Percentiles rank a stretch among this genome's conserved stretches.
These are phyloP conservation scores for Hibiscus trionum DNA, from an alignment of 345 rosid species.

Conservation along the genomic window DNA sequence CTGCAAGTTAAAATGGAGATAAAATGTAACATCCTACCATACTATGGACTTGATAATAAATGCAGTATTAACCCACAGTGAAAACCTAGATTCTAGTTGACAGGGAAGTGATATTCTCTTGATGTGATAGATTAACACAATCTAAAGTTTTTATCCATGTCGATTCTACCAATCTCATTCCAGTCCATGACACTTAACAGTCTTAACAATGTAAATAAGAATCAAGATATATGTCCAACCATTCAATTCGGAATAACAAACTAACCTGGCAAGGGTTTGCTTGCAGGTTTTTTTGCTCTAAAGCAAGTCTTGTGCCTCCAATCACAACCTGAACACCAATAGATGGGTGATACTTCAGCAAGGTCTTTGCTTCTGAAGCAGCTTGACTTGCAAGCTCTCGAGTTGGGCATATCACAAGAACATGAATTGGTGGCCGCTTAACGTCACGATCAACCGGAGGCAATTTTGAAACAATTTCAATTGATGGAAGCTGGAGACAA, in stretches of 20 bases:
- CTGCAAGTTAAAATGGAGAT: neutral
- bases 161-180: neutral
- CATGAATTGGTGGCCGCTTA: constrained; percentile 67
- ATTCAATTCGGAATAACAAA: constrained; percentile 3
- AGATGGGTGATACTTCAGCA: constrained; percentile 78
- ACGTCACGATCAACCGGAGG: constrained; percentile 55
- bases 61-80: neutral
- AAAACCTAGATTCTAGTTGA: constrained; percentile 2
- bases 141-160: neutral
- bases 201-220: neutral
- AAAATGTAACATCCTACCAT: neutral
- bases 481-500: constrained; percentile 72
- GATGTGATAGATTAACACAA: neutral
- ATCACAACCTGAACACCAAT: constrained; percentile 95
- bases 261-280: constrained; percentile 80
- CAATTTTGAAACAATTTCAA: constrained; percentile 68
- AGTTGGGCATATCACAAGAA: constrained; percentile 89
- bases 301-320: constrained; percentile 85
- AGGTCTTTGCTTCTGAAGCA: constrained; percentile 69
- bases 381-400: constrained; percentile 97
- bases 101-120: neutral
- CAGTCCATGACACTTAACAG: neutral
- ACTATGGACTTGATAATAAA: neutral
- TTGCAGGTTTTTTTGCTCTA: constrained; percentile 77
- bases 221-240: neutral